Evolutionary conservation across 257 asterid genomes (phyloP).

Genomic region (Ballota nigra): DNA sequence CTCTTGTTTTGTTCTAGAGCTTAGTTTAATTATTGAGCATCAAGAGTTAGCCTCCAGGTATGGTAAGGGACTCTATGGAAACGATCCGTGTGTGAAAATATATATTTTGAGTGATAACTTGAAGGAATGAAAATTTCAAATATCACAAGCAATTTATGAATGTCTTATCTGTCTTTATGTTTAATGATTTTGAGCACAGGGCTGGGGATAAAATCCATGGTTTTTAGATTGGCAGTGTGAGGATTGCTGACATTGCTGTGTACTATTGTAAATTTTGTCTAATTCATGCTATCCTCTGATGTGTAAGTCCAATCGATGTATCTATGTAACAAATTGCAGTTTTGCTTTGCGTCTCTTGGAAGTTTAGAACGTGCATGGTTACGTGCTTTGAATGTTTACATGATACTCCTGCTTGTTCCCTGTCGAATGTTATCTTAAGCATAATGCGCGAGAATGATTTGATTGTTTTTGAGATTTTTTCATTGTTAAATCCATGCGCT

Average conservation of each 20-base stretch:
- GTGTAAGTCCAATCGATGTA: neutral
- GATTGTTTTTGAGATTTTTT: neutral
- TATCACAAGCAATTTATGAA: neutral
- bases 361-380: neutral
- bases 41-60: neutral
- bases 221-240: neutral
- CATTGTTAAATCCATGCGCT: too few species aligned
- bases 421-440: neutral
- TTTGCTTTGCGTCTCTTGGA: neutral
- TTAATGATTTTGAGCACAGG: neutral
- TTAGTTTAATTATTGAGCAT: neutral
- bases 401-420: neutral
- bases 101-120: neutral
- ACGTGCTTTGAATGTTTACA: neutral
- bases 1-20: neutral
- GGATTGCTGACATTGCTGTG: neutral
- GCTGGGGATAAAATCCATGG: neutral
- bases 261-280: neutral
- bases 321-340: neutral
- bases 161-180: neutral
- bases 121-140: neutral
- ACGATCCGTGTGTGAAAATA: neutral
- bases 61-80: neutral
- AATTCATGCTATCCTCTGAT: neutral
- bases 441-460: neutral